Percentiles rank a stretch among this genome's conserved stretches.
Conservation (phyloP, 2,329 filamentous ascomycete genomes). For the Trichoderma sp. region DNA sequence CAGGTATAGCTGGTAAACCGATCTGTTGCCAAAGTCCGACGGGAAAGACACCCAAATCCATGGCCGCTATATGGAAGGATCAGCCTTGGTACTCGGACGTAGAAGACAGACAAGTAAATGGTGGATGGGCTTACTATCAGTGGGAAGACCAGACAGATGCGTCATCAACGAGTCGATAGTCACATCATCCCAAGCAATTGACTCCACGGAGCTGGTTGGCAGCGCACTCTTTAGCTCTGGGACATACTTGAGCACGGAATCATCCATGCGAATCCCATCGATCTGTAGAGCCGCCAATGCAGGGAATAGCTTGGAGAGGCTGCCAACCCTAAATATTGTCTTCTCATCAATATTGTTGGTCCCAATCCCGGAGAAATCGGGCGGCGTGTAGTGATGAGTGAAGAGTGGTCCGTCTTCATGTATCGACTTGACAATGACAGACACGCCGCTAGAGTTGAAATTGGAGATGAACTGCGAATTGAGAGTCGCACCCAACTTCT, state of each 20-base stretch:
- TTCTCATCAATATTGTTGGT: constrained; percentile 36
- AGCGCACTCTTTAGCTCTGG: neutral
- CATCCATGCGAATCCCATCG: constrained; percentile 27
- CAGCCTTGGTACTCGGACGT: neutral
- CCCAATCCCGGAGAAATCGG: constrained; percentile 31
- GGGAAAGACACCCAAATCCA: constrained; percentile 3
- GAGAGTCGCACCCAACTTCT: neutral
- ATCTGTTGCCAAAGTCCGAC: neutral
- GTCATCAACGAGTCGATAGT: constrained; percentile 50
- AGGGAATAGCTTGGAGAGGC: constrained; percentile 42
- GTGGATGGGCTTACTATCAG: constrained; percentile 38
- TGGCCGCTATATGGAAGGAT: neutral
- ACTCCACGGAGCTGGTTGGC: constrained; percentile 33
- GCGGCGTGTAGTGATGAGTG: neutral
- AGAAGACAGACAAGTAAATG: neutral
- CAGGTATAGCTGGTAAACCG: neutral
- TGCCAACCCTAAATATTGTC: constrained; percentile 43
- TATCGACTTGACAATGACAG: neutral
- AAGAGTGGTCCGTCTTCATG: constrained; percentile 6
- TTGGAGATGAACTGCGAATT: neutral
- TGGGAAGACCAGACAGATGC: constrained; percentile 49
- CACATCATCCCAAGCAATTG: constrained; percentile 51
- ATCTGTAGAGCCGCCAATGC: constrained; percentile 40
- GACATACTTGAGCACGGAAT: neutral
- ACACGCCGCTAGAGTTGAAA: neutral